Conservation (phyloP, 176 grass and related monocot genomes). For the Poa pratensis region DNA sequence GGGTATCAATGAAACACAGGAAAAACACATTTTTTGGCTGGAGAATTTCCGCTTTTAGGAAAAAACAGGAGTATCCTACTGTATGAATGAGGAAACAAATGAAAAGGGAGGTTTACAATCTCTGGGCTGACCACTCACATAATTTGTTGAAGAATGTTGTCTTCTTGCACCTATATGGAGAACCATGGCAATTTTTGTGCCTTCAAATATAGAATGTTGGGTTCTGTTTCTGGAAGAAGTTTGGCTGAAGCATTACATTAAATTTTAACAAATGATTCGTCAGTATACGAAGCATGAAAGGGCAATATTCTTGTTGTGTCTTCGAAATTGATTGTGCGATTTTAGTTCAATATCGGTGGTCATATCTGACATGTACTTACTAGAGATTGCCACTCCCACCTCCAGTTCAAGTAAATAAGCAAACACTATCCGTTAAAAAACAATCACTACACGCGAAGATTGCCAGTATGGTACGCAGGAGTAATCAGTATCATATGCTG, state of each 20-base stretch:
- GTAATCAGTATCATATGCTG: too few relatives aligned
- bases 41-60: background rate
- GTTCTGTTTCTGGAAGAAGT: too few relatives aligned
- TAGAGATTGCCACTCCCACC: background rate
- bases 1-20: slow-evolving; percentile 1
- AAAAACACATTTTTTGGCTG: background rate
- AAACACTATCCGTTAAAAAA: too few relatives aligned
- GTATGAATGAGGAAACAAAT: background rate
- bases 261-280: too few relatives aligned
- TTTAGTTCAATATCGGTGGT: background rate
- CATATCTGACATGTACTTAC: background rate
- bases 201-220: background rate
- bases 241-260: background rate
- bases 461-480: too few relatives aligned
- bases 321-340: background rate
- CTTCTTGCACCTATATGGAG: background rate
- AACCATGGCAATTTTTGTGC: background rate
- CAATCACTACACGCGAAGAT: too few relatives aligned
- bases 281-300: background rate
- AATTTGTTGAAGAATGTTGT: background rate
- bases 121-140: background rate
- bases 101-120: background rate
- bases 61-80: too few relatives aligned
- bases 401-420: too few relatives aligned
- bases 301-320: background rate